phyloP scores from a whole-genome alignment of 164 flowering plant species.

The Kalanchoe fedtschenkoi region DNA sequence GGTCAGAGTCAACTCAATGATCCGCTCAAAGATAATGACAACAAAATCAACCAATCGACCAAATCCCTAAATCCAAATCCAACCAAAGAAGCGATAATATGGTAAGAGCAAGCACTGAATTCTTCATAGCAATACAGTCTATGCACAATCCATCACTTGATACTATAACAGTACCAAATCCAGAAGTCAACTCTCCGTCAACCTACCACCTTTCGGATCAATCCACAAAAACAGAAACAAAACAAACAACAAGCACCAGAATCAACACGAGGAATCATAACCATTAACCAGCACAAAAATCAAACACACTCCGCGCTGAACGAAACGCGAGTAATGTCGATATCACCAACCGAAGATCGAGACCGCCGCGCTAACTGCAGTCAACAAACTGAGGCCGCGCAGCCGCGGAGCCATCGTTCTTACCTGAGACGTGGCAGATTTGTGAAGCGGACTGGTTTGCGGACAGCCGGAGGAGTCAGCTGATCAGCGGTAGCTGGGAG shows the following conservation, averaged over 20 bases:
- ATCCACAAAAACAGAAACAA: slow-evolving; percentile 3
- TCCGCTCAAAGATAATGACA: too few relatives aligned
- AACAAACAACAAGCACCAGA: not conserved
- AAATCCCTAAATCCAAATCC: too few relatives aligned
- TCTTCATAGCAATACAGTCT: too few relatives aligned
- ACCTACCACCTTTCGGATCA: slow-evolving; percentile 42
- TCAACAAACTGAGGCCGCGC: too few relatives aligned
- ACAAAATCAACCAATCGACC: too few relatives aligned
- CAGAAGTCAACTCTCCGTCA: slow-evolving; percentile 47
- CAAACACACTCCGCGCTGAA: slow-evolving; percentile 9
- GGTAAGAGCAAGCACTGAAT: not conserved
- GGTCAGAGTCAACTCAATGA: too few relatives aligned
- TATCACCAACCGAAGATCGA: not conserved
- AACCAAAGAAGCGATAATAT: not conserved
- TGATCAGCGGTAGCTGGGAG: too few relatives aligned
- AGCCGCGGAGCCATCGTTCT: too few relatives aligned
- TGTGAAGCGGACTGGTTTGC: too few relatives aligned
- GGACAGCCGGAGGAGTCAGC: too few relatives aligned
- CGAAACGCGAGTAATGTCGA: slow-evolving; percentile 3
- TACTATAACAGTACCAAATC: not conserved
- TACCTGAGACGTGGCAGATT: too few relatives aligned
- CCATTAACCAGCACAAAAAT: slow-evolving; percentile 8
- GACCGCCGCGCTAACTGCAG: not conserved
- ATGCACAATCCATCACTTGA: not conserved
- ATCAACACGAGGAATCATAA: not conserved